These are phyloP conservation scores for Pseudotulostoma volvatum DNA, from an alignment of 495 filamentous ascomycete genomes.

Conservation along the genomic window DNA sequence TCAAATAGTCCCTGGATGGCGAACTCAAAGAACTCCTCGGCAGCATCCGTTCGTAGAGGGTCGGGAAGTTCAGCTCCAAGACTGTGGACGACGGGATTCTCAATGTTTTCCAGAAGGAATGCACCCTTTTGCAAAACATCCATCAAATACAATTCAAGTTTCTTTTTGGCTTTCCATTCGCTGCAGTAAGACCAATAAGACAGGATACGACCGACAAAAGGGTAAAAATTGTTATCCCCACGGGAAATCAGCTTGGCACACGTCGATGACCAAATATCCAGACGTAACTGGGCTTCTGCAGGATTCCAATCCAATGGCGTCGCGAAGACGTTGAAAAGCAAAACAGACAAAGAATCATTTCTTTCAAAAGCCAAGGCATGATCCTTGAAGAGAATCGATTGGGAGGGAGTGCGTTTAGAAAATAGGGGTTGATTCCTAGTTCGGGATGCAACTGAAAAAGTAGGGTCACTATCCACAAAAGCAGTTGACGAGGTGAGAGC, in stretches of 20 bases:
- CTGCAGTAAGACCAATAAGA: constrained; percentile 74
- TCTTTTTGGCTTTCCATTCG: constrained; percentile 75
- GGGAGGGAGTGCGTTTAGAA: constrained; percentile 46
- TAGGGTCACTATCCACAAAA: constrained; percentile 64
- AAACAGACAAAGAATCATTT: constrained; percentile 68
- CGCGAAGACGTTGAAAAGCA: constrained; percentile 80
- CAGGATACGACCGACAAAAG: constrained; percentile 34
- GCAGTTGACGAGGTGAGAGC: constrained; percentile 55
- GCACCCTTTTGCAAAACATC: constrained; percentile 80
- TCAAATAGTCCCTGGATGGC: constrained; percentile 73
- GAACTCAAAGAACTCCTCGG: constrained; percentile 78
- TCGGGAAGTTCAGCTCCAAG: constrained; percentile 35
- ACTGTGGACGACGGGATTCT: constrained; percentile 23
- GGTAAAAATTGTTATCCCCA: constrained; percentile 26
- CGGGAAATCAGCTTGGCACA: constrained; percentile 54
- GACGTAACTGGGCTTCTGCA: constrained; percentile 61
- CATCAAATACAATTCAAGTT: constrained; percentile 88
- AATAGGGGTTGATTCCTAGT: constrained; percentile 35
- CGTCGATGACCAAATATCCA: constrained; percentile 72
- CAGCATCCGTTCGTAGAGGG: constrained; percentile 57
- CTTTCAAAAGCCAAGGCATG: constrained; percentile 55
- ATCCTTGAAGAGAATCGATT: constrained; percentile 30
- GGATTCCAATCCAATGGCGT: constrained; percentile 49
- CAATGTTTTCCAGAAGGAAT: constrained; percentile 76
- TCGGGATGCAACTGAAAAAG: constrained; percentile 56